Conservation (phyloP, 2,329 filamentous ascomycete species). For the Apiospora kogelbergensis region DNA sequence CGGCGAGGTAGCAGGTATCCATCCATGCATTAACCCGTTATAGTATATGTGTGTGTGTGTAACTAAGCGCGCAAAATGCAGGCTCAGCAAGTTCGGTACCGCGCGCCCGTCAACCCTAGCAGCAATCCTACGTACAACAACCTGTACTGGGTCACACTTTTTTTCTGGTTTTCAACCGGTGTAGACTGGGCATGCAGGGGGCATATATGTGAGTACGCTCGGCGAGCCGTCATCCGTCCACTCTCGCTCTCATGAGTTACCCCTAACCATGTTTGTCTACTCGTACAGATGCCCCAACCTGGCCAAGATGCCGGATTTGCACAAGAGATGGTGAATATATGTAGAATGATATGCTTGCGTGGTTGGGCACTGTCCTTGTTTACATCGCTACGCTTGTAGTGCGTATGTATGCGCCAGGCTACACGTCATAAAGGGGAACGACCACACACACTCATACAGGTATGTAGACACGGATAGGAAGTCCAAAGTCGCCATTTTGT, state of each 20-base stretch:
- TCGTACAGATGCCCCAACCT: neutral
- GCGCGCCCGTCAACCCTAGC: neutral
- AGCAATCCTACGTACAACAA: too few relatives aligned
- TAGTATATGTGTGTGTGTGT: neutral
- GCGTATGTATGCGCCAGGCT: too few relatives aligned
- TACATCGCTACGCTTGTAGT: too few relatives aligned
- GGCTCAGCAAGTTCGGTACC: neutral
- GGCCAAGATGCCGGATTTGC: neutral
- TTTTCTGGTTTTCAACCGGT: neutral
- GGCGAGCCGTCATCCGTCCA: neutral
- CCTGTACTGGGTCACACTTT: neutral
- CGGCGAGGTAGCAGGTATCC: neutral
- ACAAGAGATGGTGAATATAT: too few relatives aligned
- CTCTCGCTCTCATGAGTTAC: neutral
- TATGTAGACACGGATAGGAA: too few relatives aligned
- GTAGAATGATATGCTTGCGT: neutral
- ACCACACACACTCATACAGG: too few relatives aligned
- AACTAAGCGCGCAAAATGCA: neutral
- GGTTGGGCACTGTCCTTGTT: neutral
- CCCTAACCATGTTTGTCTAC: neutral
- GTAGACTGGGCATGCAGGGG: neutral
- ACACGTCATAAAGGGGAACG: too few relatives aligned
- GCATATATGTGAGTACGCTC: neutral
- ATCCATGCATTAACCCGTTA: too few relatives aligned
- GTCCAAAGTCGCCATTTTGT: neutral